A percentile compares a stretch with the other conserved stretches of the same genome.
Evolutionary conservation across 2,329 filamentous ascomycete species (phyloP).

Genomic region (Ophiognomonia clavigignenti-juglandacearum): DNA sequence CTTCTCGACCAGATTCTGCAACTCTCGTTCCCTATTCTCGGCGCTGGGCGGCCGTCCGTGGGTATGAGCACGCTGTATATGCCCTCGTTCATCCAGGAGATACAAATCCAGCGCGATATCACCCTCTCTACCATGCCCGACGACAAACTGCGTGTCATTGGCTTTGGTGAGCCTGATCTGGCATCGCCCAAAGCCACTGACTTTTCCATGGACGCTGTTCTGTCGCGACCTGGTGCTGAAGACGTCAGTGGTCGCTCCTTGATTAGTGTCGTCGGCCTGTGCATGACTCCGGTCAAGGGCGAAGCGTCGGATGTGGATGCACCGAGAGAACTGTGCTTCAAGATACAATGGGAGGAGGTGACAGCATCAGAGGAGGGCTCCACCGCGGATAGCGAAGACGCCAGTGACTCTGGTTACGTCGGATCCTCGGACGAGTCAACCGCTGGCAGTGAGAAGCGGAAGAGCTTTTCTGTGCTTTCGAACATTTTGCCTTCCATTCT

Average conservation of each 20-base stretch:
- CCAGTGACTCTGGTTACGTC: conserved; percentile 2
- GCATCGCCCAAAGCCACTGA: conserved; percentile 8
- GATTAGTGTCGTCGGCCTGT: conserved; percentile 20
- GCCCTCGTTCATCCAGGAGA: conserved; percentile 21
- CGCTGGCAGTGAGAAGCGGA: not conserved
- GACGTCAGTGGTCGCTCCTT: conserved; percentile 1
- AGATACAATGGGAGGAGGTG: conserved; percentile 20
- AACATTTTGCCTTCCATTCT: not conserved
- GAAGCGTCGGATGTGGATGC: not conserved
- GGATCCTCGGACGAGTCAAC: conserved; percentile 4
- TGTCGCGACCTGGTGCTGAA: not conserved
- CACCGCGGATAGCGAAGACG: not conserved
- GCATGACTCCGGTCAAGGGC: conserved; percentile 17
- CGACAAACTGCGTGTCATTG: conserved; percentile 7
- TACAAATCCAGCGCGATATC: conserved; percentile 13
- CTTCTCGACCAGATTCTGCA: conserved; percentile 42
- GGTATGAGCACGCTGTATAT: conserved; percentile 17
- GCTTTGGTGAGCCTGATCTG: conserved; percentile 5
- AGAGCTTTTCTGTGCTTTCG: not conserved
- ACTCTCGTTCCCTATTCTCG: conserved; percentile 32
- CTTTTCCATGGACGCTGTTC: conserved; percentile 20
- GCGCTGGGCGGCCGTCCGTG: conserved; percentile 19
- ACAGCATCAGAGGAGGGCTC: not conserved
- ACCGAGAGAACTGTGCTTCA: conserved; percentile 22
- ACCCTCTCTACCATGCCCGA: not conserved